These are phyloP conservation scores for Linum lewisii DNA, from an alignment of 345 rosid species.

Conservation along the genomic window DNA sequence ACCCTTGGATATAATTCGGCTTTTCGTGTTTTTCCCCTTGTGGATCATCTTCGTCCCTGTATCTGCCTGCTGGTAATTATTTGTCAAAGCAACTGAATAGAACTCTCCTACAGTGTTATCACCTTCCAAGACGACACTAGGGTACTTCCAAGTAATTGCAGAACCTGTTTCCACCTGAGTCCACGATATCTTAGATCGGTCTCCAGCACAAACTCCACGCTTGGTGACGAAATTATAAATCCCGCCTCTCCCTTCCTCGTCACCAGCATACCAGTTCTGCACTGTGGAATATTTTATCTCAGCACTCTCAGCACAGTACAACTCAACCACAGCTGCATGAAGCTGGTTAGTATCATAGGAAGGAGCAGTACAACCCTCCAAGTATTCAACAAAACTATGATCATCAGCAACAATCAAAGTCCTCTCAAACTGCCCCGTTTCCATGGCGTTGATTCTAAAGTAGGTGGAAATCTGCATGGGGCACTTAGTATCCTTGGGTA, in stretches of 20 bases:
- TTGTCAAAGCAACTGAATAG: constrained; percentile 88
- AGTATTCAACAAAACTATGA: constrained; percentile 79
- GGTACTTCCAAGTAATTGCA: constrained; percentile 94
- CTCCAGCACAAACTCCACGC: constrained; percentile 84
- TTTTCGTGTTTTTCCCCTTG: constrained; percentile 80
- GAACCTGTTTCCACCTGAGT: constrained; percentile 99
- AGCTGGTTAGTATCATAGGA: constrained; percentile 85
- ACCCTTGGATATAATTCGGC: constrained; percentile 89
- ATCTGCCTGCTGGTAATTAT: constrained; percentile 84
- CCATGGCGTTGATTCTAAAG: constrained; percentile 76
- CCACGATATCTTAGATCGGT: constrained; percentile 84
- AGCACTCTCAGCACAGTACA: constrained; percentile 66
- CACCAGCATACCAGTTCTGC: constrained; percentile 96
- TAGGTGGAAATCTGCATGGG: constrained; percentile 93
- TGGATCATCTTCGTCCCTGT: constrained; percentile 96
- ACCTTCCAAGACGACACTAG: constrained; percentile 85
- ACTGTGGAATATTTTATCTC: constrained; percentile 90
- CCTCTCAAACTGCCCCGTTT: constrained; percentile 97
- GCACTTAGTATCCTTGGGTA: constrained; percentile 71
- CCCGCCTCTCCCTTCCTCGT: constrained; percentile 83
- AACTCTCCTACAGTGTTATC: constrained; percentile 81
- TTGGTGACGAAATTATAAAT: constrained; percentile 89
- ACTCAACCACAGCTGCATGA: constrained; percentile 93
- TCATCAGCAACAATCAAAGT: constrained; percentile 93
- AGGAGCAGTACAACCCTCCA: constrained; percentile 95